Conservation (phyloP, 2,329 filamentous ascomycete genomes). For the Talaromyces sp. region DNA sequence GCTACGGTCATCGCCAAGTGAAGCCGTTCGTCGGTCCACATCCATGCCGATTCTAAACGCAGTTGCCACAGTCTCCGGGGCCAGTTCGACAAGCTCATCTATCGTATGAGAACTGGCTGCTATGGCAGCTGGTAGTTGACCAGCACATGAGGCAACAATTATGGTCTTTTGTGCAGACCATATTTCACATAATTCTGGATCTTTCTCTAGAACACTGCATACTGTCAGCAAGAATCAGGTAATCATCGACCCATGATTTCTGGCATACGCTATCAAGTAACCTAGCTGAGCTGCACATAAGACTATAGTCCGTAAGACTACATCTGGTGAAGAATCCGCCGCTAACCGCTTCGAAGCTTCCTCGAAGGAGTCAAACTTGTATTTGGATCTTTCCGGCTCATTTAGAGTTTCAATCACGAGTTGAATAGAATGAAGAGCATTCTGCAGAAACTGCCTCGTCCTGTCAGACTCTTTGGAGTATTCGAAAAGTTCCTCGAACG, state of each 20-base stretch:
- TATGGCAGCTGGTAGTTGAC: constrained; percentile 8
- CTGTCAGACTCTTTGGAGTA: background rate
- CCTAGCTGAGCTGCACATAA: constrained; percentile 11
- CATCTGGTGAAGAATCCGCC: constrained; percentile 5
- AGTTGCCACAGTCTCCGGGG: constrained; percentile 9
- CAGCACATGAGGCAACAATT: constrained; percentile 14
- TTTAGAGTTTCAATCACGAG: background rate
- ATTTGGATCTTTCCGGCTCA: background rate
- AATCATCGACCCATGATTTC: background rate
- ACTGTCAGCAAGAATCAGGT: background rate
- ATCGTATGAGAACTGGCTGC: constrained; percentile 1
- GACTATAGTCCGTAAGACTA: constrained; percentile 14
- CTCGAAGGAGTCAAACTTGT: constrained; percentile 6
- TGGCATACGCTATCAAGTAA: constrained; percentile 7
- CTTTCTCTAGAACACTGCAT: constrained; percentile 1
- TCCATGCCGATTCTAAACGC: constrained; percentile 9
- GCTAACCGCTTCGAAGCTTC: background rate
- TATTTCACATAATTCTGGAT: background rate
- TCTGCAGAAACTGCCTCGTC: background rate
- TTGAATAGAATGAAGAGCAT: background rate
- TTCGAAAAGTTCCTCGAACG: background rate
- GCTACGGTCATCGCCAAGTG: constrained; percentile 7
- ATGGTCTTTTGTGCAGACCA: constrained; percentile 4
- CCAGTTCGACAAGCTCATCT: constrained; percentile 7
- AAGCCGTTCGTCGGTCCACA: constrained; percentile 10